phyloP scores from a whole-genome alignment of 2,329 filamentous ascomycete species.

The Colletotrichum plurivorum region DNA sequence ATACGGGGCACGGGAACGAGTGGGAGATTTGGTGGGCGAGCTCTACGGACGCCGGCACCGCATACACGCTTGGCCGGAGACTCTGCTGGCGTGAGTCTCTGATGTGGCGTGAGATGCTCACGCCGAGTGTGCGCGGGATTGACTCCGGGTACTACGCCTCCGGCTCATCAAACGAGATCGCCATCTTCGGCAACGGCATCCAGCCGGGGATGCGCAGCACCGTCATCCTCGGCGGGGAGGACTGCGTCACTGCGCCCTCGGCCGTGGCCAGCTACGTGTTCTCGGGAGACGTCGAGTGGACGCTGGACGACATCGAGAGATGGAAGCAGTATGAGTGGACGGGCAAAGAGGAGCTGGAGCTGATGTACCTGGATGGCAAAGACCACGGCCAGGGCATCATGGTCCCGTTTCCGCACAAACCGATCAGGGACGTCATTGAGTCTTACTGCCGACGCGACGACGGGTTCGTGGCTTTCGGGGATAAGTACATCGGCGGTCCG shows the following conservation, averaged over 20 bases:
- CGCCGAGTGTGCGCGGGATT: conserved; percentile 18
- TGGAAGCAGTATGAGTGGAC: conserved; percentile 42
- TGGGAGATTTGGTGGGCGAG: conserved; percentile 81
- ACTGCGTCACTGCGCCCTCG: conserved; percentile 43
- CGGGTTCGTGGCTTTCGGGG: conserved; percentile 28
- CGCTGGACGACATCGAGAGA: conserved; percentile 19
- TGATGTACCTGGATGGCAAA: conserved; percentile 43
- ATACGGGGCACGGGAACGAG: conserved; percentile 69
- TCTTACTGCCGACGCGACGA: conserved; percentile 34
- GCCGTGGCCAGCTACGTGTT: conserved; percentile 45
- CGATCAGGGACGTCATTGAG: conserved; percentile 30
- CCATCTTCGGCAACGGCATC: conserved; percentile 29
- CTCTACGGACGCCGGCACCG: conserved; percentile 76
- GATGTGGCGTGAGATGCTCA: conserved; percentile 77
- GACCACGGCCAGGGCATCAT: conserved; percentile 45
- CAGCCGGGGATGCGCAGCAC: conserved; percentile 49
- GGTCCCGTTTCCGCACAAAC: conserved; percentile 23
- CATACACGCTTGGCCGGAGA: conserved; percentile 73
- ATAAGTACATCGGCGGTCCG: conserved; percentile 30
- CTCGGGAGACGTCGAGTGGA: conserved; percentile 40
- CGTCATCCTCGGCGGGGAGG: conserved; percentile 43
- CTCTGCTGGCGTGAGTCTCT: conserved; percentile 83
- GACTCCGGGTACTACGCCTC: conserved; percentile 33
- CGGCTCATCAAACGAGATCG: conserved; percentile 21
- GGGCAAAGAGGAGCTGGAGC: conserved; percentile 44